These are phyloP conservation scores for Nicotiana benthamiana DNA, from an alignment of 257 asterid genomes.

Conservation along the genomic window DNA sequence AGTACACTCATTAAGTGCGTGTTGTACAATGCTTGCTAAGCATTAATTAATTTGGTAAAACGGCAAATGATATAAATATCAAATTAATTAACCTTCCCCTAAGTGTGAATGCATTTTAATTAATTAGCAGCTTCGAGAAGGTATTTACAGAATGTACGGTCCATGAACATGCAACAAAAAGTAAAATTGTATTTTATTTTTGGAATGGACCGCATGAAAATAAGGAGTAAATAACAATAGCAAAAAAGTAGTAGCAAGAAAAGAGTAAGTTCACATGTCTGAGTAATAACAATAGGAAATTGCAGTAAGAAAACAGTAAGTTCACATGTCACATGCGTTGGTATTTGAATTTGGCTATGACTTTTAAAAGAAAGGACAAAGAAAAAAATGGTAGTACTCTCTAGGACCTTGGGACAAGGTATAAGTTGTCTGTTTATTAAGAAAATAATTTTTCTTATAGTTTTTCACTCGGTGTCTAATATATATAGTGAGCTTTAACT, in stretches of 20 bases:
- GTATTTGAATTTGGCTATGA: not conserved
- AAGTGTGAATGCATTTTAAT: not conserved
- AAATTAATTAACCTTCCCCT: not conserved
- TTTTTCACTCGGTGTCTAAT: too few species aligned
- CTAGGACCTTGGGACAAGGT: not conserved
- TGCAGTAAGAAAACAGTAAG: not conserved
- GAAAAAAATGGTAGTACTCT: not conserved
- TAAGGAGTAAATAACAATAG: not conserved
- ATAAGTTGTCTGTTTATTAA: not conserved
- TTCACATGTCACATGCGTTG: conserved; percentile 4
- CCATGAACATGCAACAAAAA: not conserved
- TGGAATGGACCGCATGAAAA: not conserved
- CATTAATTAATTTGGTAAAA: not conserved
- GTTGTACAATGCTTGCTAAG: not conserved
- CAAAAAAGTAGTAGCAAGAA: not conserved
- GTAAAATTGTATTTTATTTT: not conserved
- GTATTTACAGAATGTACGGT: conserved; percentile 1
- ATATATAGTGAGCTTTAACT: too few species aligned
- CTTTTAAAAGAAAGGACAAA: not conserved
- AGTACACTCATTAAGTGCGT: not conserved
- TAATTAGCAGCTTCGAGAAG: not conserved
- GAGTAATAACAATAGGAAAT: not conserved
- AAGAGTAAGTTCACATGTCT: conserved; percentile 5
- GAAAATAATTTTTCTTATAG: too few species aligned
- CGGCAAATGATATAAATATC: not conserved